phyloP scores from a whole-genome alignment of 2,329 filamentous ascomycete species.

The Fusarium goolgardi region DNA sequence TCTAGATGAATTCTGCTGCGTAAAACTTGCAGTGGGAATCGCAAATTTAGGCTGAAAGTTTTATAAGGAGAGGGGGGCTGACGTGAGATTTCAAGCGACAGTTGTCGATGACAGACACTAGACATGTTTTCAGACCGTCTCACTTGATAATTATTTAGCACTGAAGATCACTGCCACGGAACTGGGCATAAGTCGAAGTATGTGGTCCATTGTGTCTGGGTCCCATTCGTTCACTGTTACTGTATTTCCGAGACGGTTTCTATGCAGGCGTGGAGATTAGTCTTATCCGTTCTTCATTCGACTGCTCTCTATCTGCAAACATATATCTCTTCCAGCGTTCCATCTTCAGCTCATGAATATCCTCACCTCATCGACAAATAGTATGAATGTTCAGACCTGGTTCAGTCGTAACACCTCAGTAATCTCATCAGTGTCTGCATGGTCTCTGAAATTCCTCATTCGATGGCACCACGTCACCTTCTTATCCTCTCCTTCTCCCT shows the following conservation, averaged over 20 bases:
- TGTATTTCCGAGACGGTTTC: background rate
- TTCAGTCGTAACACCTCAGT: conserved; percentile 13
- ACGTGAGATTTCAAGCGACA: background rate
- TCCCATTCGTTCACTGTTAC: background rate
- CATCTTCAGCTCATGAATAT: background rate
- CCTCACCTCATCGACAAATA: background rate
- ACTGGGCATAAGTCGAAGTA: too few species aligned
- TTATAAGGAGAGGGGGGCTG: background rate
- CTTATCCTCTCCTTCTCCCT: conserved; percentile 5
- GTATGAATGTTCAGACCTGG: background rate
- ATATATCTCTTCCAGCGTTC: too few species aligned
- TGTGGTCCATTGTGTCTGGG: background rate
- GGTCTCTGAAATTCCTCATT: conserved; percentile 20
- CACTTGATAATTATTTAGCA: background rate
- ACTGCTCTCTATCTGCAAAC: too few species aligned
- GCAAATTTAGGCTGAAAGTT: too few species aligned
- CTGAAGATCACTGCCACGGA: background rate
- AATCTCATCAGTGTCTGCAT: conserved; percentile 28
- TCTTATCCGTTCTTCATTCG: too few species aligned
- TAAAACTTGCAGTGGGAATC: background rate
- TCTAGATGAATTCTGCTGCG: background rate
- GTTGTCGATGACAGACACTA: background rate
- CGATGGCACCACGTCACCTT: conserved; percentile 30
- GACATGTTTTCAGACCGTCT: background rate
- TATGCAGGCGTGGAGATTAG: background rate